Conservation (phyloP, 2,329 filamentous ascomycete genomes). For the Fusarium tanahbumbuense region DNA sequence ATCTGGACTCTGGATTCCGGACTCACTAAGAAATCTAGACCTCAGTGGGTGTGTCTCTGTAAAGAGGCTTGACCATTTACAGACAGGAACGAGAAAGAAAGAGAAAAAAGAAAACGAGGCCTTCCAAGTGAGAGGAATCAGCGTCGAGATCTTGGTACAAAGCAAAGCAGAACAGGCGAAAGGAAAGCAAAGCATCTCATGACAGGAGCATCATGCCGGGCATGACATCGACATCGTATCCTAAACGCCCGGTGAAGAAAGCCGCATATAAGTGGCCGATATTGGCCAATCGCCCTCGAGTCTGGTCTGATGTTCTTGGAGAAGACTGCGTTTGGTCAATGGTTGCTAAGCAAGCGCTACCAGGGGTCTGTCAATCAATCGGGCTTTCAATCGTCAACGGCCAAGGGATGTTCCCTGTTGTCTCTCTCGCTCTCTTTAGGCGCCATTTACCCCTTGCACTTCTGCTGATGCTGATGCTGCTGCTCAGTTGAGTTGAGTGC, state of each 20-base stretch:
- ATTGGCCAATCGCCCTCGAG: slow-evolving; percentile 37
- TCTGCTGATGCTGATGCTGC: slow-evolving; percentile 5
- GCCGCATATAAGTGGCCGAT: slow-evolving; percentile 17
- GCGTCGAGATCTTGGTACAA: slow-evolving; percentile 18
- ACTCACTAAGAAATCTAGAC: slow-evolving; percentile 4
- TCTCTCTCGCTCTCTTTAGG: slow-evolving; percentile 14
- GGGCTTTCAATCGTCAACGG: slow-evolving; percentile 10
- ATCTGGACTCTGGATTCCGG: slow-evolving; percentile 1
- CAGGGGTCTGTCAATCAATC: slow-evolving; percentile 18
- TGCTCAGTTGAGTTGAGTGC: slow-evolving; percentile 36
- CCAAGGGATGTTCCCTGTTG: slow-evolving; percentile 22
- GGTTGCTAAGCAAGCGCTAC: slow-evolving; percentile 44
- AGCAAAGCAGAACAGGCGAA: background rate
- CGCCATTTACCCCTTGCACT: slow-evolving; percentile 34
- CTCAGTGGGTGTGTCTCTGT: slow-evolving; percentile 16
- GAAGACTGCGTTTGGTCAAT: slow-evolving; percentile 35
- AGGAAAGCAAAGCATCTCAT: slow-evolving; percentile 25
- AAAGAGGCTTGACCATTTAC: slow-evolving; percentile 5
- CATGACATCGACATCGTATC: slow-evolving; percentile 16
- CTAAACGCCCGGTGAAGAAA: slow-evolving; percentile 26
- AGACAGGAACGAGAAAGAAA: slow-evolving; percentile 10
- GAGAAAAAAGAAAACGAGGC: slow-evolving; percentile 35
- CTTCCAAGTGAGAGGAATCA: slow-evolving; percentile 33
- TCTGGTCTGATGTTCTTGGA: slow-evolving; percentile 11
- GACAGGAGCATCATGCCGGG: slow-evolving; percentile 33